Evolutionary conservation across 441 rosid species (phyloP).

Genomic region (Populus tomentosa): DNA sequence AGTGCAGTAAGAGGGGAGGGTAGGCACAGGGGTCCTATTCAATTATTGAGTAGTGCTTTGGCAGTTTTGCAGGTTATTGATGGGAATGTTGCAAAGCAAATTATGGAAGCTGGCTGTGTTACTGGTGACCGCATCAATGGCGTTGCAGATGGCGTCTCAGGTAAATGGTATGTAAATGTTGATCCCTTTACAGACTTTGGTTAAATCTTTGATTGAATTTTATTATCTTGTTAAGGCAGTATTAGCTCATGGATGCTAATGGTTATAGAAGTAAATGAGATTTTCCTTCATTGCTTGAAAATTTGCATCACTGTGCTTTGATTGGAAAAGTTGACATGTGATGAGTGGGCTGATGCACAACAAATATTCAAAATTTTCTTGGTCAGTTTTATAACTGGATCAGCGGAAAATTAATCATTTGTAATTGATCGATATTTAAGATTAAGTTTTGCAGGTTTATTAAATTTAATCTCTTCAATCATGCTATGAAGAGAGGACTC

Average conservation of each 20-base stretch:
- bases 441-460: constrained; percentile 23
- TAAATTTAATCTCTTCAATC: constrained; percentile 23
- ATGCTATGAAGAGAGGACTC: constrained; percentile 21
- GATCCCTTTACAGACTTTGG: neutral
- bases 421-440: neutral
- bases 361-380: neutral
- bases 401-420: neutral
- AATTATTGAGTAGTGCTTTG: neutral
- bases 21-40: constrained; percentile 11
- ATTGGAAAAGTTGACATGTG: neutral
- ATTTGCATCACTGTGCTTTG: neutral
- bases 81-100: constrained; percentile 16
- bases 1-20: constrained; percentile 20
- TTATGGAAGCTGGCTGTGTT: constrained; percentile 23
- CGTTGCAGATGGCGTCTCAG: constrained; percentile 23
- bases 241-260: neutral
- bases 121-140: constrained; percentile 31
- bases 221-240: neutral
- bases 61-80: neutral
- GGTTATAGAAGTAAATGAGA: neutral
- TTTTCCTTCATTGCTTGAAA: neutral
- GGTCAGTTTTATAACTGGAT: neutral
- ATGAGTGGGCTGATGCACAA: neutral
- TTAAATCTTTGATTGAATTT: neutral
- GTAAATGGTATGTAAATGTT: constrained; percentile 8